Evolutionary conservation across 1,284 basidiomycete species (phyloP), one percentile per base, ranked within the genome.

Genomic region (Austropuccinia psidii): DNA sequence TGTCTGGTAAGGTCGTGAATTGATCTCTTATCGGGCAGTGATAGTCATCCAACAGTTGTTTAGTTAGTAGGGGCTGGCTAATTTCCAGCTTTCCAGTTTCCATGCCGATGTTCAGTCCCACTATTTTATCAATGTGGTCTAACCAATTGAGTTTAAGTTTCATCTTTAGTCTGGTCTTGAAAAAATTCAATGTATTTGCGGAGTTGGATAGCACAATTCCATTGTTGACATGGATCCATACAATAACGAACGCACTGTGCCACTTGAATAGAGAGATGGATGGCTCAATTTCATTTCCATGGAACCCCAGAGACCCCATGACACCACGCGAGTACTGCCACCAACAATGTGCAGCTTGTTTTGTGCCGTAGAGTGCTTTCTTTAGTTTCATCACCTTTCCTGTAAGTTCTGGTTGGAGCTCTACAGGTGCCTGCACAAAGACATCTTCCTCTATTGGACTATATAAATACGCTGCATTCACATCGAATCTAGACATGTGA

Each of bases 281-380:
- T 11, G 27, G 24, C n/a, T 66, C 64, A 31, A 52, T 29, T 31
- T 52, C 41, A 52, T 11, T n/a, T 9, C 8, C 9, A 2, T 17
- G 4, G 21, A 50, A 52, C 27, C 47, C 41, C n/a, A 52, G 24
- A 4, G 4, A 15, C 2, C 6, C 19, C 7, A 66, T 27, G 17
- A 47, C 24, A 3, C 11, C 19, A 9, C 24, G 33, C 11, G 52
- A 29, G 41, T 43, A 39, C 2, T 39, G 37, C 60, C 60, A 64
- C 60, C 60, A 64, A 39, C 61, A 64, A 6, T 35, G 41, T 17
- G 6, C 64, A 2, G 64, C 64, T 52, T 66, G 43, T 21, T 66
- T 66, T 11, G 64, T 66, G 4, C 64, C 64, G 29, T 66, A 52
- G 7, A 66, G 64, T 24, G 47, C 64, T 37, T 66, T 50, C 5